phyloP scores from a whole-genome alignment of 768 basidiomycete species.

The Termitomyces titanicus region DNA sequence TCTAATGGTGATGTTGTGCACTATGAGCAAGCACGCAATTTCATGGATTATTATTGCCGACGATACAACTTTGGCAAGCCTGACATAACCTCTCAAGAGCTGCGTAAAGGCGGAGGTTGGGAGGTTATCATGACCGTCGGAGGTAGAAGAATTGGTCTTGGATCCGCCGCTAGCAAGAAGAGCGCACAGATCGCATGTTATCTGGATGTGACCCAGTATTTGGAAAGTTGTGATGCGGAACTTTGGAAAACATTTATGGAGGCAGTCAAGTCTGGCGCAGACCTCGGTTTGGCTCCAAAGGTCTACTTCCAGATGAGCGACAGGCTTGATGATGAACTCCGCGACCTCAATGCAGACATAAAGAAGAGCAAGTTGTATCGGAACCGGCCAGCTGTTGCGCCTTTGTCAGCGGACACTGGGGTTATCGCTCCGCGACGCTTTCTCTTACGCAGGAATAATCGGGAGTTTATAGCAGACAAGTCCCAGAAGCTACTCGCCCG shows the following conservation, averaged over 20 bases:
- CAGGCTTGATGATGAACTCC: conserved; percentile 62
- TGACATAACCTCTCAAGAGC: conserved; percentile 54
- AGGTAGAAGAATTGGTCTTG: conserved; percentile 80
- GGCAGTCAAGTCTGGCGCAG: conserved; percentile 60
- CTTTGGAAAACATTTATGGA: conserved; percentile 74
- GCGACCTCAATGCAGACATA: conserved; percentile 67
- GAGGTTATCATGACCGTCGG: conserved; percentile 75
- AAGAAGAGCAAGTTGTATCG: conserved; percentile 59
- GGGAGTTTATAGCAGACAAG: conserved; percentile 39
- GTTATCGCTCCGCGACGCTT: background rate
- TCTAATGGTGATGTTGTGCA: conserved; percentile 62
- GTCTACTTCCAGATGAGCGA: conserved; percentile 65
- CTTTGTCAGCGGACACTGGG: background rate
- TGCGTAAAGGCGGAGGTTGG: conserved; percentile 41
- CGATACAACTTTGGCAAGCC: conserved; percentile 72
- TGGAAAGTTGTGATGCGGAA: conserved; percentile 77
- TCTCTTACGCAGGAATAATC: conserved; percentile 21
- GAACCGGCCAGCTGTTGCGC: conserved; percentile 47
- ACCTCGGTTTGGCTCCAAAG: conserved; percentile 68
- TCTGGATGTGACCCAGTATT: conserved; percentile 83
- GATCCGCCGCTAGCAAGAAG: conserved; percentile 68
- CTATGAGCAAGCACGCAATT: conserved; percentile 74
- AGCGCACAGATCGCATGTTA: conserved; percentile 67
- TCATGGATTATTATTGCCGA: conserved; percentile 95
- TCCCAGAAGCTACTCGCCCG: conserved; percentile 53